Evolutionary conservation across 768 basidiomycete genomes (phyloP), one percentile per base, ranked within the genome.

Genomic region (Lepiota subincarnata): DNA sequence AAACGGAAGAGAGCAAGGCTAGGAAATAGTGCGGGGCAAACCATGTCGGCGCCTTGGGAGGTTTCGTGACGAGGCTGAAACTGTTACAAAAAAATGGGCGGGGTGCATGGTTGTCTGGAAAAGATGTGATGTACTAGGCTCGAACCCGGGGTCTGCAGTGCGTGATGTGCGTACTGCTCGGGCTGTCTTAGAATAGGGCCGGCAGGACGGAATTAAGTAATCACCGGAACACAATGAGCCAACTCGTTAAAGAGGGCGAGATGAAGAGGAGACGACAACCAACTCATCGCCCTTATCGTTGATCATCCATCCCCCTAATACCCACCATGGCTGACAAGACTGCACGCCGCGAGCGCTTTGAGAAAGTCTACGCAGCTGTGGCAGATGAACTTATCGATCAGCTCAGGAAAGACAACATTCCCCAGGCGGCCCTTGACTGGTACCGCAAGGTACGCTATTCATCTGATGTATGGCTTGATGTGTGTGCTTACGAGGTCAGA

Each of bases 341-440:
- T 18, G 68, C 68, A n/a, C 72, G 73, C 55, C 79, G 86, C 36
- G 68, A 68, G 5, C 79, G 77, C 50, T 98, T 98, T 70, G 79
- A 88, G 61, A 75, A 64, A 26, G 87, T 88, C 4, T 98, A 84
- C 70, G 74, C 75, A 11, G 68, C 73, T 57, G 81, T 98, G 59
- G 81, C 84, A 16, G 81, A 88, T 53, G 92, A 96, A 70, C 78
- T 98, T 13, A 66, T 95, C 55, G 79, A 71, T 2, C 79, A 87
- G 63, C 74, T 92, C 60, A 74, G 77, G 48, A 70, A 70, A 11
- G 79, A 91, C 63, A 81, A 82, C 3, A 91, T 98, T 84, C 93
- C 96, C 3, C 57, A 75, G 35, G 92, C 95, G 50, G 92, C 89
- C 1, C 68, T 87, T 28, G 82, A 87, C 42, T 98, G 93, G 92